These are phyloP conservation scores for Trichophyton equinum DNA, from an alignment of 2,329 filamentous ascomycete species.

Conservation along the genomic window DNA sequence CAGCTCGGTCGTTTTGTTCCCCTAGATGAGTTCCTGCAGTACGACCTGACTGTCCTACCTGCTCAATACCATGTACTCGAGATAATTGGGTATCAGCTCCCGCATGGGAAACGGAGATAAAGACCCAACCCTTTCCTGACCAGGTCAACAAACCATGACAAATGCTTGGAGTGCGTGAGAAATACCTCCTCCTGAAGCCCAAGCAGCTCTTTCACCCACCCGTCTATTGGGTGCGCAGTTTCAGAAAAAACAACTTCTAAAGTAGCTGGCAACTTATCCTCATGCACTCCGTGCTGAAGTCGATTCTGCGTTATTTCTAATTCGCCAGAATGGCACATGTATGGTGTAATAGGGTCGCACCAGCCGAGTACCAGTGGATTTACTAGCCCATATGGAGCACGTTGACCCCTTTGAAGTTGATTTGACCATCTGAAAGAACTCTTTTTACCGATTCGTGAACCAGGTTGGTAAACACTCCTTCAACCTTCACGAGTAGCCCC, in stretches of 20 bases:
- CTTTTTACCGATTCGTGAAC: background rate
- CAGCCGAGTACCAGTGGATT: background rate
- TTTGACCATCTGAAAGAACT: background rate
- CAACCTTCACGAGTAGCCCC: background rate
- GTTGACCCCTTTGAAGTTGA: background rate
- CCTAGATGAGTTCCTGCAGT: background rate
- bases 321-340: conserved; percentile 11
- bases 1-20: background rate
- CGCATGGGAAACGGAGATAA: background rate
- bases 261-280: background rate
- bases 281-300: background rate
- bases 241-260: background rate
- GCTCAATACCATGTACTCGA: background rate
- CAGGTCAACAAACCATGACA: background rate
- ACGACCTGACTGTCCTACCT: background rate
- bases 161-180: background rate
- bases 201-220: background rate
- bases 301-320: background rate
- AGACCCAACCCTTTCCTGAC: background rate
- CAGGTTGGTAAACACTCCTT: background rate
- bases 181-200: background rate
- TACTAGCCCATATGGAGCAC: background rate
- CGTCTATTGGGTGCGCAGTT: background rate
- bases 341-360: conserved; percentile 12
- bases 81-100: background rate